Evolutionary conservation across 2,329 filamentous ascomycete species (phyloP).

Genomic region (Aspergillus phoenicis): DNA sequence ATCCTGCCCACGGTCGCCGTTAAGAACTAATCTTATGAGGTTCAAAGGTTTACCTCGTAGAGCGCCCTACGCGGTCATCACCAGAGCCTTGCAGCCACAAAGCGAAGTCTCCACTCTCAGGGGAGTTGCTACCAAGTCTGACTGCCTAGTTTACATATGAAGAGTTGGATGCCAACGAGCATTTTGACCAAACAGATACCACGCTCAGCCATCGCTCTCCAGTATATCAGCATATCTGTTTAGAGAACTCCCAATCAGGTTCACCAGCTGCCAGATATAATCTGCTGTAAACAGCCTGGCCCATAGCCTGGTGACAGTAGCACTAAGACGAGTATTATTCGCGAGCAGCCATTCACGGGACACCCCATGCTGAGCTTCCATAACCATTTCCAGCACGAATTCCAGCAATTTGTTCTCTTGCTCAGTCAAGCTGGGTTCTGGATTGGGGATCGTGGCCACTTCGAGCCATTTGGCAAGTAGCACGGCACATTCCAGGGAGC

Average conservation of each 20-base stretch:
- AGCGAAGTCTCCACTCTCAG: no score
- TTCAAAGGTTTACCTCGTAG: no score
- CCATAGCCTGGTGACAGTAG: slow-evolving; percentile 37
- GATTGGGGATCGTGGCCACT: slow-evolving; percentile 30
- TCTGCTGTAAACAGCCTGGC: slow-evolving; percentile 39
- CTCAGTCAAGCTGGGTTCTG: slow-evolving; percentile 32
- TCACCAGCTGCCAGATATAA: slow-evolving; percentile 42
- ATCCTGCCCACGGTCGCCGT: no score
- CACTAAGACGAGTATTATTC: slow-evolving; percentile 37
- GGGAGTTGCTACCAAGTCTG: no score
- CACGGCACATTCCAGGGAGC: slow-evolving; percentile 58
- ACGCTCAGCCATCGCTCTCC: slow-evolving; percentile 15
- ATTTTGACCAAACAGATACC: neutral
- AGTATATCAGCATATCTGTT: slow-evolving; percentile 37
- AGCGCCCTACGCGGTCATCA: no score
- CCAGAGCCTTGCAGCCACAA: no score
- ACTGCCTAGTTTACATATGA: no score
- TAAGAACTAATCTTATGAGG: no score
- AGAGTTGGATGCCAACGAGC: neutral
- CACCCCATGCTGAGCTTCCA: slow-evolving; percentile 37
- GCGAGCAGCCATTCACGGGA: slow-evolving; percentile 35
- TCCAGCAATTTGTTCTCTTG: slow-evolving; percentile 37
- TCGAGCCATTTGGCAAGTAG: slow-evolving; percentile 54
- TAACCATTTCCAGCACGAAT: slow-evolving; percentile 41
- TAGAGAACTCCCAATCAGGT: slow-evolving; percentile 38